Percentiles rank a stretch among this genome's conserved stretches.
Conservation (phyloP, 2,329 filamentous ascomycete species). For the Passalora sequoiae region DNA sequence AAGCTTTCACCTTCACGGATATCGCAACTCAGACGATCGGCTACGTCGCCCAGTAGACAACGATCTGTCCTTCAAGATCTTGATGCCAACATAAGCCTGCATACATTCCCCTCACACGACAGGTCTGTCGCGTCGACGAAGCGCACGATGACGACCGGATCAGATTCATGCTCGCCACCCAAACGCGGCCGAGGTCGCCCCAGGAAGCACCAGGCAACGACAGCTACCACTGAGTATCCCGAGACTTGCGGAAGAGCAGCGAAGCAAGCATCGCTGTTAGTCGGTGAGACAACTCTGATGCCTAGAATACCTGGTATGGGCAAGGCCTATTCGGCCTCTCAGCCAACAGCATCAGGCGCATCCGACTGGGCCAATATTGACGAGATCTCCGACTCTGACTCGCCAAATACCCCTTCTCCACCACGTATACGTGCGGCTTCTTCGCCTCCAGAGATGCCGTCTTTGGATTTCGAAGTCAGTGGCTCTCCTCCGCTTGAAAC, state of each 20-base stretch:
- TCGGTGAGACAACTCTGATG: no score
- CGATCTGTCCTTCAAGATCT: constrained; percentile 24
- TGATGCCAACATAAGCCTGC: constrained; percentile 22
- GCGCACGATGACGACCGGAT: no score
- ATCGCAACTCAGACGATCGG: constrained; percentile 7
- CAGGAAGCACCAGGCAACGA: constrained; percentile 11
- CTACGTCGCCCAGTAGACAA: constrained; percentile 15
- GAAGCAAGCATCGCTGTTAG: no score
- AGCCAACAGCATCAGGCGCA: constrained; percentile 9
- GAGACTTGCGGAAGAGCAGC: constrained; percentile 16
- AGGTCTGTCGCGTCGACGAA: no score
- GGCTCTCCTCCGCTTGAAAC: constrained; percentile 12
- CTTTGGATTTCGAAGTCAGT: constrained; percentile 20
- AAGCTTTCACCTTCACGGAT: background rate
- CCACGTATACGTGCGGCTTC: constrained; percentile 27
- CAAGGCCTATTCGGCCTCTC: no score
- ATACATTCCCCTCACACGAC: constrained; percentile 12
- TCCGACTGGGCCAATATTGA: constrained; percentile 27
- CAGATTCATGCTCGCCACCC: background rate
- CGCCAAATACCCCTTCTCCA: constrained; percentile 29
- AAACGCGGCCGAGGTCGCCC: constrained; percentile 24
- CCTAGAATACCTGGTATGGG: no score
- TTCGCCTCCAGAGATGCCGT: constrained; percentile 18
- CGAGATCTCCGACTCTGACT: constrained; percentile 33
- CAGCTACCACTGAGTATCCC: constrained; percentile 3